These are phyloP conservation scores for Acacia pycnantha DNA, from an alignment of 331 rosid species.

Conservation along the genomic window DNA sequence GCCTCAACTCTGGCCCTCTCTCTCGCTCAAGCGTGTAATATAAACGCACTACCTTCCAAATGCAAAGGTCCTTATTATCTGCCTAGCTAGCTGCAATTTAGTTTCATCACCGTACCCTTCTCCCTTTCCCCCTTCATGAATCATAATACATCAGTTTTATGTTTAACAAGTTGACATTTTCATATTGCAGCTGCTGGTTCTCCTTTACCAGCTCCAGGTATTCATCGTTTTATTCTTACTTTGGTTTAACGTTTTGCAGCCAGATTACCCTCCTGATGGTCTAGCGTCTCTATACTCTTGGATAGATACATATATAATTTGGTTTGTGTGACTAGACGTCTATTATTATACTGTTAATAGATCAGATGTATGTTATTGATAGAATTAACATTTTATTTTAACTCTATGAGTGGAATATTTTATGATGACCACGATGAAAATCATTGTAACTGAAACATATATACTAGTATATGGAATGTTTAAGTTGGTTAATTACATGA, in stretches of 20 bases:
- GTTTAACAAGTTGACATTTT: not conserved
- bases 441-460: no score
- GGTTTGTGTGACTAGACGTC: not conserved
- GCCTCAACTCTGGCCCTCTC: slow-evolving; percentile 44
- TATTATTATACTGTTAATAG: no score
- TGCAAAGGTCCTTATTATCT: slow-evolving; percentile 44
- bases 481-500: no score
- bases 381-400: no score
- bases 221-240: not conserved
- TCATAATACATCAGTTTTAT: not conserved
- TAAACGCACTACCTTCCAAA: slow-evolving; percentile 38
- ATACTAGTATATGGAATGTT: no score
- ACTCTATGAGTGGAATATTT: no score
- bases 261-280: not conserved
- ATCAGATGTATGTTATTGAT: no score
- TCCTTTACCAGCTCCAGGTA: slow-evolving; percentile 77
- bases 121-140: not conserved
- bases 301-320: no score
- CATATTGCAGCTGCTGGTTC: slow-evolving; percentile 53
- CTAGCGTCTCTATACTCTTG: not conserved
- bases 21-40: slow-evolving; percentile 62
- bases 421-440: no score
- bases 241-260: not conserved
- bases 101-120: not conserved
- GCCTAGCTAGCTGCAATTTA: not conserved